phyloP scores from a whole-genome alignment of 371 early-diverging fungal genomes.

The Parasitella parasitica region DNA sequence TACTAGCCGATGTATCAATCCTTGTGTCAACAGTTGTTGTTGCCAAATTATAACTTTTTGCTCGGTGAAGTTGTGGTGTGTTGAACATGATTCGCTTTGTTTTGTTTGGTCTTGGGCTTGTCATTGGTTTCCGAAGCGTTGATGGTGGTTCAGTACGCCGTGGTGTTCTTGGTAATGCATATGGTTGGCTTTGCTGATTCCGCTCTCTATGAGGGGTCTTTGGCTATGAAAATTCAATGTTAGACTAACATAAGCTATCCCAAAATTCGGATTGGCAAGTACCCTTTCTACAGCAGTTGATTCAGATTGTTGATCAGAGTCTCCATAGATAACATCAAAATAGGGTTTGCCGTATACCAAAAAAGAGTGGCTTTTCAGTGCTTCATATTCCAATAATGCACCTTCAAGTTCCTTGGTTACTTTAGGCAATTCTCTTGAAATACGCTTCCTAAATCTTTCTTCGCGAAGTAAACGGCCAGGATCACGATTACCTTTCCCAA shows the following conservation, averaged over 20 bases:
- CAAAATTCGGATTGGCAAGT: background rate
- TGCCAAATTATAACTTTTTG: background rate
- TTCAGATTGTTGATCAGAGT: background rate
- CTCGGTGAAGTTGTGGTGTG: slow-evolving; percentile 38
- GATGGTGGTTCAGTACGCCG: slow-evolving; percentile 8
- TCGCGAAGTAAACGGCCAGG: slow-evolving; percentile 49
- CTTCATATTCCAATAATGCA: slow-evolving; percentile 38
- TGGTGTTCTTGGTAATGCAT: slow-evolving; percentile 11
- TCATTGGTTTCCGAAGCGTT: slow-evolving; percentile 15
- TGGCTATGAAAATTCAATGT: background rate
- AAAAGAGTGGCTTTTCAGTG: slow-evolving; percentile 31
- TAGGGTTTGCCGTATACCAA: slow-evolving; percentile 42
- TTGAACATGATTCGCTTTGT: slow-evolving; percentile 21
- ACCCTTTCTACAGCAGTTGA: background rate
- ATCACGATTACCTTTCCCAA: slow-evolving; percentile 48
- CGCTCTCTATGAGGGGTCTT: background rate
- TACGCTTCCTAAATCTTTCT: slow-evolving; percentile 47
- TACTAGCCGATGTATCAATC: slow-evolving; percentile 13
- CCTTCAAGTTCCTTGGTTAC: slow-evolving; percentile 41
- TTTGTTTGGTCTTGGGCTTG: slow-evolving; percentile 9
- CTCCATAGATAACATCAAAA: slow-evolving; percentile 24
- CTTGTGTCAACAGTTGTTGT: slow-evolving; percentile 1
- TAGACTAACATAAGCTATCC: background rate
- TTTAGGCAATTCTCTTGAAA: slow-evolving; percentile 44
- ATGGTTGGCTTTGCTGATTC: background rate